These are phyloP conservation scores for Achaetomiella virescens DNA, from an alignment of 495 filamentous ascomycete species.

Conservation along the genomic window DNA sequence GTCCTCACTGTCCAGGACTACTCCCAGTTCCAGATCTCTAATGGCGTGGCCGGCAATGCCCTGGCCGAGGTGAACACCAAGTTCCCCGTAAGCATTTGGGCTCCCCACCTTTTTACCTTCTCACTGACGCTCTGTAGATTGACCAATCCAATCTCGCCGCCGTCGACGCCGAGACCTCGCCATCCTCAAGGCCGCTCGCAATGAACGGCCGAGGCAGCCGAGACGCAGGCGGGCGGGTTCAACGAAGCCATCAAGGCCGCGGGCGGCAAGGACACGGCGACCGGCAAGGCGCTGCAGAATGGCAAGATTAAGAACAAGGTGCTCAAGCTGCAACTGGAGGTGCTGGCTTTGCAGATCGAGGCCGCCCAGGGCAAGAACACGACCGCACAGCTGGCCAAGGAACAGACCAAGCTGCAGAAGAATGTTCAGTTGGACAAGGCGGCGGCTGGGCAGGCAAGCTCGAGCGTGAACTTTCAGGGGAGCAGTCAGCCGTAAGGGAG, in stretches of 20 bases:
- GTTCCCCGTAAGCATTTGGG: conserved; percentile 33
- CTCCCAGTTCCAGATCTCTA: conserved; percentile 35
- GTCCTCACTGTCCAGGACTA: conserved; percentile 23
- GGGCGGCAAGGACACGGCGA: conserved; percentile 25
- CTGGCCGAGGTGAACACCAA: conserved; percentile 37
- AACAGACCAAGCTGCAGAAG: conserved; percentile 41
- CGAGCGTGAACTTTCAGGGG: conserved; percentile 29
- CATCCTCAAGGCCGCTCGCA: conserved; percentile 36
- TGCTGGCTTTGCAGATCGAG: conserved; percentile 29
- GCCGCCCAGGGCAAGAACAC: conserved; percentile 34
- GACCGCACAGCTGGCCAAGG: conserved; percentile 27
- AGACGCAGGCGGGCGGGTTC: conserved; percentile 35
- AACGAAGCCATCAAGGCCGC: conserved; percentile 39
- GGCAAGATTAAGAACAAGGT: conserved; percentile 54
- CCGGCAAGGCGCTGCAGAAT: conserved; percentile 32
- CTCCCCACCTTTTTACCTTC: not conserved
- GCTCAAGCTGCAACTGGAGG: conserved; percentile 42
- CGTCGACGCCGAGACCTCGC: conserved; percentile 32
- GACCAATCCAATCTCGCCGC: conserved; percentile 31
- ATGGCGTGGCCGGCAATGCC: conserved; percentile 39
- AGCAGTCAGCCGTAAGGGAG: conserved; percentile 10
- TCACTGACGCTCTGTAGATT: conserved; percentile 21
- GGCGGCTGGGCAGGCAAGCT: conserved; percentile 29
- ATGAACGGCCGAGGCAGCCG: conserved; percentile 37
- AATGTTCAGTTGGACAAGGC: conserved; percentile 38